Evolutionary conservation across 2,329 filamentous ascomycete genomes (phyloP).

Genomic region (Zopfia rhizophila): DNA sequence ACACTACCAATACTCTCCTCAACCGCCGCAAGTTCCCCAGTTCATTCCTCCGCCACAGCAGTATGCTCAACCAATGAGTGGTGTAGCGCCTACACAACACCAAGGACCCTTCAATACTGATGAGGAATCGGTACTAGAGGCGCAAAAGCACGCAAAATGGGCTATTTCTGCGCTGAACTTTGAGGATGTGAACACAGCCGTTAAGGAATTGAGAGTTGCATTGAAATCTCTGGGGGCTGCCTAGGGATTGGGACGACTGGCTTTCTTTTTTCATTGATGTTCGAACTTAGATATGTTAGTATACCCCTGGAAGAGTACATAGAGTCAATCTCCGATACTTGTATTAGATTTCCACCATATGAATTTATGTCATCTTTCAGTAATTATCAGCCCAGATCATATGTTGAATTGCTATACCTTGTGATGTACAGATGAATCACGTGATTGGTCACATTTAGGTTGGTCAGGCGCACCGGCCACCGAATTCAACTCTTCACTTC

Average conservation of each 20-base stretch:
- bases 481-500: too few species aligned
- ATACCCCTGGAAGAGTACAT: slow-evolving; percentile 9
- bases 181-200: slow-evolving; percentile 90
- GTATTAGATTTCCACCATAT: not conserved
- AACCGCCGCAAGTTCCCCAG: slow-evolving; percentile 30
- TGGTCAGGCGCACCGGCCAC: too few species aligned
- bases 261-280: too few species aligned
- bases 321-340: not conserved
- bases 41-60: slow-evolving; percentile 29
- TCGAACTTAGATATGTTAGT: not conserved
- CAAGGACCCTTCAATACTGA: slow-evolving; percentile 66
- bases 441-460: too few species aligned
- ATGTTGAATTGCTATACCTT: too few species aligned
- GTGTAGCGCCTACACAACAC: slow-evolving; percentile 19
- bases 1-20: slow-evolving; percentile 17
- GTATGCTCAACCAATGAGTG: slow-evolving; percentile 17
- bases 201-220: slow-evolving; percentile 83
- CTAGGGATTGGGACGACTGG: slow-evolving; percentile 45
- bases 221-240: slow-evolving; percentile 74
- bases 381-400: too few species aligned
- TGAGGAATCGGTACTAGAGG: slow-evolving; percentile 76
- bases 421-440: too few species aligned
- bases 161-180: slow-evolving; percentile 97
- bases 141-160: slow-evolving; percentile 97
- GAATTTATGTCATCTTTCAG: too few species aligned